Conservation (phyloP, 148 eudicot genomes). For the Arctostaphylos glauca region DNA sequence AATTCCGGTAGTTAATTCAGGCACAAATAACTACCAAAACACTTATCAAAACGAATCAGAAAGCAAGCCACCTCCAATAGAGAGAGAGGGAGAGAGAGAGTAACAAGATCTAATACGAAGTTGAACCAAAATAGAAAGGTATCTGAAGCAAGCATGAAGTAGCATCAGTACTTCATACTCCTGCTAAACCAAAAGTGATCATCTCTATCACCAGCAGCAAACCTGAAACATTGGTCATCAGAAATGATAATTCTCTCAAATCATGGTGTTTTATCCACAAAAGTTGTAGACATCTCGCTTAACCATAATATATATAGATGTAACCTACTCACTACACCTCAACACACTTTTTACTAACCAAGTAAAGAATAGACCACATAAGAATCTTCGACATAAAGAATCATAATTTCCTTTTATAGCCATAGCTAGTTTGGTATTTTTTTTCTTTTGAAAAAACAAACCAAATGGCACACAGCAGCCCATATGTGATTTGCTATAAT, state of each 20-base stretch:
- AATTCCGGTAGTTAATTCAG: too few relatives aligned
- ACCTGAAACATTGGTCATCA: neutral
- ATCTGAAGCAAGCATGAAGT: too few relatives aligned
- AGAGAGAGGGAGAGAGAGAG: too few relatives aligned
- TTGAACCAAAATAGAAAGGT: too few relatives aligned
- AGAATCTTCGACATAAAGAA: neutral
- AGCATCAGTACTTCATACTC: neutral
- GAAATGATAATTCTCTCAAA: neutral
- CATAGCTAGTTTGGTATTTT: neutral
- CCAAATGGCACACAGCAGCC: neutral
- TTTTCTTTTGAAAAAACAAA: neutral
- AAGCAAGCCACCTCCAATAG: too few relatives aligned
- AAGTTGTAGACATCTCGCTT: neutral
- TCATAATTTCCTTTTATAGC: neutral
- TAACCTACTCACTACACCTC: neutral
- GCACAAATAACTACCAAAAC: too few relatives aligned
- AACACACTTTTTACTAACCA: neutral
- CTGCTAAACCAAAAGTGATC: neutral
- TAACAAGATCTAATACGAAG: too few relatives aligned
- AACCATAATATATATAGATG: neutral
- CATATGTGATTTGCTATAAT: neutral
- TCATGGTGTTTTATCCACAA: neutral
- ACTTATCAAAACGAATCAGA: too few relatives aligned
- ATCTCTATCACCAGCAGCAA: neutral
- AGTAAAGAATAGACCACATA: neutral